A percentile compares a stretch with the other conserved stretches of the same genome.
Evolutionary conservation across 2,329 filamentous ascomycete genomes (phyloP).

Genomic region (Trichoderma pleuroti): DNA sequence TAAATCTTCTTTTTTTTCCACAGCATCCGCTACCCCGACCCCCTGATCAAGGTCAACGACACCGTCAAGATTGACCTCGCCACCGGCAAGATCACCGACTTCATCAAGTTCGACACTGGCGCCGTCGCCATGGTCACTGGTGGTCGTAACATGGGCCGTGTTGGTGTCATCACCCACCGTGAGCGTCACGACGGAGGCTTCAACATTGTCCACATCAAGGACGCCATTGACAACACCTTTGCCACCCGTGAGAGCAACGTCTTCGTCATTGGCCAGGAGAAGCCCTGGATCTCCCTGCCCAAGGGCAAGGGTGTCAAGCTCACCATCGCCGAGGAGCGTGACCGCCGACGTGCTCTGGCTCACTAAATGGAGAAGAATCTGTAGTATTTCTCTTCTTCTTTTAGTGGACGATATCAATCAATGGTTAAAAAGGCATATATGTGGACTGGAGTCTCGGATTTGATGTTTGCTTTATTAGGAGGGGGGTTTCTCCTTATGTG

Average conservation of each 20-base stretch:
- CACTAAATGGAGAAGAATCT: conserved; percentile 39
- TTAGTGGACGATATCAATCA: conserved; percentile 21
- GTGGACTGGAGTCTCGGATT: conserved; percentile 41
- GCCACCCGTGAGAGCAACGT: conserved; percentile 99
- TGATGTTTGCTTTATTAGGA: conserved; percentile 34
- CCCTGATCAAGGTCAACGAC: conserved; percentile 99
- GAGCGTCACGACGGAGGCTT: conserved; percentile 99
- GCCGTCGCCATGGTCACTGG: conserved; percentile 97
- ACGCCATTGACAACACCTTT: conserved; percentile 99
- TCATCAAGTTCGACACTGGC: conserved; percentile 98
- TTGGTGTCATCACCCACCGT: conserved; percentile 99
- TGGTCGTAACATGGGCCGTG: conserved; percentile 99
- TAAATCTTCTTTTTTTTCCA: conserved; percentile 23
- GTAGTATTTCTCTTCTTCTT: background rate
- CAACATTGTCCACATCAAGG: conserved; percentile 99
- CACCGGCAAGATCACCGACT: conserved; percentile 97
- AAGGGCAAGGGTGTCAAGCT: conserved; percentile 99
- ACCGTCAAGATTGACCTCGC: conserved; percentile 98
- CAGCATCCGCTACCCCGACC: conserved; percentile 99
- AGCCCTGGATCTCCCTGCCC: conserved; percentile 98
- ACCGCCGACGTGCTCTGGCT: conserved; percentile 71
- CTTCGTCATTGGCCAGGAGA: conserved; percentile 97
- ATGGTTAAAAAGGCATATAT: conserved; percentile 30
- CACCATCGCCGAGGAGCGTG: conserved; percentile 97
- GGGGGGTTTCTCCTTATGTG: background rate